Percentiles rank a stretch among this genome's conserved stretches.
These are phyloP conservation scores for Nannochloropsis oceanica DNA, from an alignment of 108 stramenopile species.

Conservation along the genomic window DNA sequence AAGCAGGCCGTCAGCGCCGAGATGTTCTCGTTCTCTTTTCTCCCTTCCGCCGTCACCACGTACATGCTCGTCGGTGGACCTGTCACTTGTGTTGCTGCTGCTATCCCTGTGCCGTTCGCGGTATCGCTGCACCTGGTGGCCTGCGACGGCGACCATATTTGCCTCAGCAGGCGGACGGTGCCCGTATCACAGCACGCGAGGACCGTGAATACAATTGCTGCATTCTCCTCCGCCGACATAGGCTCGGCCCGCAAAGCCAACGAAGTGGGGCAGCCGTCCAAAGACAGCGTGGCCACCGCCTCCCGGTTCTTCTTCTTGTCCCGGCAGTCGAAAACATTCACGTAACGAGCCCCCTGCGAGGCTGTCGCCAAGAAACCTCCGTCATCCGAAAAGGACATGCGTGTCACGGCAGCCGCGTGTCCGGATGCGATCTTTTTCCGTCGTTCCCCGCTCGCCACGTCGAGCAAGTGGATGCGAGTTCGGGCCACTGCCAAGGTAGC, in stretches of 20 bases:
- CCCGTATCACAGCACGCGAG: conserved; percentile 9
- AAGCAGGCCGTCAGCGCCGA: background rate
- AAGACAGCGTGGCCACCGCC: conserved; percentile 8
- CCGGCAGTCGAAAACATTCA: conserved; percentile 7
- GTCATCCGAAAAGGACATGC: conserved; percentile 10
- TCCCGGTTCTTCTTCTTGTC: background rate
- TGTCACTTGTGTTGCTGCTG: background rate
- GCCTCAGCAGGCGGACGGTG: conserved; percentile 1
- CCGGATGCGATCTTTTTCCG: conserved; percentile 12
- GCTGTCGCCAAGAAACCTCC: conserved; percentile 9
- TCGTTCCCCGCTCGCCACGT: conserved; percentile 14
- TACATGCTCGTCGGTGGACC: background rate
- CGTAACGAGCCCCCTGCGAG: background rate
- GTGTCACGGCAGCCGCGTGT: conserved; percentile 9
- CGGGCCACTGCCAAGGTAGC: background rate
- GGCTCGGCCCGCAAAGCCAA: conserved; percentile 2
- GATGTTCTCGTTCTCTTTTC: background rate
- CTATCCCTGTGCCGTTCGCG: background rate
- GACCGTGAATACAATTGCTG: background rate
- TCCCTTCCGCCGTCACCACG: background rate
- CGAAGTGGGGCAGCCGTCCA: background rate
- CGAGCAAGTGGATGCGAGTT: conserved; percentile 6
- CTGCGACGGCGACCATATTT: background rate
- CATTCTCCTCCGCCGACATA: background rate
- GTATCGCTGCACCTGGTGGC: background rate